A percentile compares a stretch with the other conserved stretches of the same genome.
Conservation (phyloP, 495 filamentous ascomycete species). For the Lasiosphaeris hirsuta region DNA sequence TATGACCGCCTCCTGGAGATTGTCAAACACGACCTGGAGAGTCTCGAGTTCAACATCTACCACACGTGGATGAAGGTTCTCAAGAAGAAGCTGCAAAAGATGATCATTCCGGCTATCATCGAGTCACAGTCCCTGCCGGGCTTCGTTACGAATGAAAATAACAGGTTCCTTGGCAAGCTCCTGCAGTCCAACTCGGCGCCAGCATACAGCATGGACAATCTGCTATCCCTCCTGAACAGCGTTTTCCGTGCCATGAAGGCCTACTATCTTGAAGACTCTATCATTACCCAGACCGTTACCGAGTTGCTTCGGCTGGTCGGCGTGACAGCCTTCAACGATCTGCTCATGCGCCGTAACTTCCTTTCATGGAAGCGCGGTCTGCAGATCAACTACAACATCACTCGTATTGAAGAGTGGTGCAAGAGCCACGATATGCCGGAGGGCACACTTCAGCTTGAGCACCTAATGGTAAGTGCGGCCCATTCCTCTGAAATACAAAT, state of each 20-base stretch:
- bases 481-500: too few relatives aligned
- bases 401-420: slow-evolving; percentile 99
- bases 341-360: slow-evolving; percentile 97
- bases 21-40: slow-evolving; percentile 98
- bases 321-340: slow-evolving; percentile 97
- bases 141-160: slow-evolving; percentile 97
- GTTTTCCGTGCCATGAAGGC: slow-evolving; percentile 98
- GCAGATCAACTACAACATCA: slow-evolving; percentile 99
- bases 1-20: slow-evolving; percentile 98
- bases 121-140: slow-evolving; percentile 97
- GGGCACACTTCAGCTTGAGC: slow-evolving; percentile 94
- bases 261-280: slow-evolving; percentile 93
- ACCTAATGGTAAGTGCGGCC: slow-evolving; percentile 74
- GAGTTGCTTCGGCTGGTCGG: slow-evolving; percentile 92
- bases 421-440: slow-evolving; percentile 99
- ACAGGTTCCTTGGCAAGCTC: slow-evolving; percentile 95
- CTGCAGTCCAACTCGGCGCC: slow-evolving; percentile 82
- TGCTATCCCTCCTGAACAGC: slow-evolving; percentile 92
- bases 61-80: slow-evolving; percentile 99
- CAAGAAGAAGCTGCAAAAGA: slow-evolving; percentile 98
- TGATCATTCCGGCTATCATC: slow-evolving; percentile 99
- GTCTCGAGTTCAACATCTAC: slow-evolving; percentile 99
- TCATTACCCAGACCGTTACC: slow-evolving; percentile 91
- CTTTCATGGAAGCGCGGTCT: slow-evolving; percentile 98
- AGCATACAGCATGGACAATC: slow-evolving; percentile 98